These are phyloP conservation scores for Suillus subaureus DNA, from an alignment of 768 basidiomycete species.

Conservation along the genomic window DNA sequence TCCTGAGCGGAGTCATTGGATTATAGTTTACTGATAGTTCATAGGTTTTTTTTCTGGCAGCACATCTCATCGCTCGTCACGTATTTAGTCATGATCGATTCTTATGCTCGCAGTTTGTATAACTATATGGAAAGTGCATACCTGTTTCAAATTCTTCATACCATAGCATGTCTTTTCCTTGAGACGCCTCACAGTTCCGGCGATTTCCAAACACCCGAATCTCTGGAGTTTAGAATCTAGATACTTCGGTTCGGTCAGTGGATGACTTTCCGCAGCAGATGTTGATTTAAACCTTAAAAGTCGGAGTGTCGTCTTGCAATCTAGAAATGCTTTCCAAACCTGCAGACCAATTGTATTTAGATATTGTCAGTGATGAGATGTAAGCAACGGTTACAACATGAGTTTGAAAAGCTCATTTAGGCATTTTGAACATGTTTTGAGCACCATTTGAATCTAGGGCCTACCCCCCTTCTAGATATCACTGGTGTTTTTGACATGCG, in stretches of 20 bases:
- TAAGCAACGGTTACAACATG: too few relatives aligned
- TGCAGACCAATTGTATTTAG: too few relatives aligned
- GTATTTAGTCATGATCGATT: conserved; percentile 7
- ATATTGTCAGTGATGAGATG: too few relatives aligned
- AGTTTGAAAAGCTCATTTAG: too few relatives aligned
- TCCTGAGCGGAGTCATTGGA: conserved; percentile 11
- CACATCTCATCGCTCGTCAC: conserved; percentile 2
- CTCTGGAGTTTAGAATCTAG: neutral
- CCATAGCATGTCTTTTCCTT: neutral
- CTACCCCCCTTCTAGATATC: too few relatives aligned
- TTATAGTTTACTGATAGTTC: conserved; percentile 6
- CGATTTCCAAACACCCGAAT: neutral
- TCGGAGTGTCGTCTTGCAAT: too few relatives aligned
- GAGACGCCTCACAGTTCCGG: neutral
- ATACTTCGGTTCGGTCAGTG: conserved; percentile 2
- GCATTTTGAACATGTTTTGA: too few relatives aligned
- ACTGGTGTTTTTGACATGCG: too few relatives aligned
- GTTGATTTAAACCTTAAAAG: too few relatives aligned
- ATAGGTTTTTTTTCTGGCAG: neutral
- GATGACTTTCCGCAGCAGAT: too few relatives aligned
- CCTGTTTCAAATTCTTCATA: neutral
- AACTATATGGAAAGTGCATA: neutral
- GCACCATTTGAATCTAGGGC: too few relatives aligned
- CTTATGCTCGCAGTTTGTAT: neutral
- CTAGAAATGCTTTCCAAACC: too few relatives aligned